Conservation (phyloP, 106 monocot species). For the Cymbidium sinense region DNA sequence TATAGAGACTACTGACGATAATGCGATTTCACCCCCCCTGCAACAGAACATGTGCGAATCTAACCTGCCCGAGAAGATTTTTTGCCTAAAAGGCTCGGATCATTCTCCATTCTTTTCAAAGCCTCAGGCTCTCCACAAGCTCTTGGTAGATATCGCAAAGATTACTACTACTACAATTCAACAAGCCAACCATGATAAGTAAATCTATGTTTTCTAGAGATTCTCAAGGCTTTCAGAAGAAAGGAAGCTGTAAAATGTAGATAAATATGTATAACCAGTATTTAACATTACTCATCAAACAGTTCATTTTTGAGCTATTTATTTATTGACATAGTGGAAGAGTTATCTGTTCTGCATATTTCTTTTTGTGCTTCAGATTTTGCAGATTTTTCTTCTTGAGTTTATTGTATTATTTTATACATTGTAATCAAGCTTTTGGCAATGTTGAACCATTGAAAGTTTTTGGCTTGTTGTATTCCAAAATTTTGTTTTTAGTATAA, state of each 20-base stretch:
- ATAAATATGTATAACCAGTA: no score
- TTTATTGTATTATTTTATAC: neutral
- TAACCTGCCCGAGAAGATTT: constrained; percentile 56
- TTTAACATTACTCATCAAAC: no score
- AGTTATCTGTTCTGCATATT: no score
- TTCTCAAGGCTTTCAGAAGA: no score
- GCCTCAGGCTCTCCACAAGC: constrained; percentile 78
- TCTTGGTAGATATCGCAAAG: constrained; percentile 66
- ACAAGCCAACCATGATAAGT: neutral
- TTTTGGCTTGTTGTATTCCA: neutral
- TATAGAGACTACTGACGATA: constrained; percentile 73
- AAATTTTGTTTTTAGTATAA: neutral
- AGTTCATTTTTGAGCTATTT: no score
- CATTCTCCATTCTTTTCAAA: constrained; percentile 96
- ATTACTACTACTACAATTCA: constrained; percentile 9
- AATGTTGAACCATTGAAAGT: neutral
- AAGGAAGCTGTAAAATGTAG: no score
- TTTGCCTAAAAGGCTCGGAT: constrained; percentile 79
- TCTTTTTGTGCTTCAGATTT: no score
- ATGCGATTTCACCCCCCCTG: constrained; percentile 53
- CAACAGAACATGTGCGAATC: constrained; percentile 65
- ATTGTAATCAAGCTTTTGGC: neutral
- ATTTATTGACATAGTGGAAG: no score
- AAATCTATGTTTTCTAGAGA: neutral
- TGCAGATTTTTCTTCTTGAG: neutral